Evolutionary conservation across 805 yeast genomes (phyloP), one percentile per base, ranked within the genome.

Genomic region (Maudiozyma bulderi): DNA sequence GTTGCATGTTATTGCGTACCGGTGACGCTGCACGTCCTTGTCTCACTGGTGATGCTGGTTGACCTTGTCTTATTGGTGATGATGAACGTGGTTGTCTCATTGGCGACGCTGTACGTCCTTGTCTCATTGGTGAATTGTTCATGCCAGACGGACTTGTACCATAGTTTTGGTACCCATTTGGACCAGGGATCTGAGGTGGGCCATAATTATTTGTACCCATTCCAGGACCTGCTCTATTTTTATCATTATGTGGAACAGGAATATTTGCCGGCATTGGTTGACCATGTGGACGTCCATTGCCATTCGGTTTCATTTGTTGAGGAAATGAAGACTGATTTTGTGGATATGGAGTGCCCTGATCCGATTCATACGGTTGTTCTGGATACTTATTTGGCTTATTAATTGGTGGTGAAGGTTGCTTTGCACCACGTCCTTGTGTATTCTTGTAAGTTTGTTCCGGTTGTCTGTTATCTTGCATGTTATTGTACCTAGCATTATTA

Each of bases 121-220:
- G 37, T 13, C 47, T 47, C 50, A 49, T 47, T 14, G 53, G 53
- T 20, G 49, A 48, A 9, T n/a, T 38, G 30, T 40, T 35, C 10
- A 5, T 5, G 29, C 13, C 28, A 9, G 13, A 14, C 11, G 35
- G 35, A 31, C 44, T 31, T 8, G 15, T n/a, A 14, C 37, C 29
- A 30, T 40, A 40, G n/a, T 28, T 26, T 26, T 26, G 9, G 40
- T 15, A 38, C 2, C 14, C 43, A 28, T 14, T 14, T 28, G 26
- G 43, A 11, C 28, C 32, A 26, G 30, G 43, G 10, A 14, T 15
- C 3, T 26, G 8, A 11, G 43, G 43, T 11, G 32, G 32, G 8
- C 13, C 43, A 2, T 26, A 40, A 40, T 28, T 40, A 10, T 28
- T n/a, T 10, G 9, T 40, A 28, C 31, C 31, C n/a, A 14, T 28